phyloP scores from a whole-genome alignment of 805 yeast genomes.

The Wickerhamomyces kurtzmanii region DNA sequence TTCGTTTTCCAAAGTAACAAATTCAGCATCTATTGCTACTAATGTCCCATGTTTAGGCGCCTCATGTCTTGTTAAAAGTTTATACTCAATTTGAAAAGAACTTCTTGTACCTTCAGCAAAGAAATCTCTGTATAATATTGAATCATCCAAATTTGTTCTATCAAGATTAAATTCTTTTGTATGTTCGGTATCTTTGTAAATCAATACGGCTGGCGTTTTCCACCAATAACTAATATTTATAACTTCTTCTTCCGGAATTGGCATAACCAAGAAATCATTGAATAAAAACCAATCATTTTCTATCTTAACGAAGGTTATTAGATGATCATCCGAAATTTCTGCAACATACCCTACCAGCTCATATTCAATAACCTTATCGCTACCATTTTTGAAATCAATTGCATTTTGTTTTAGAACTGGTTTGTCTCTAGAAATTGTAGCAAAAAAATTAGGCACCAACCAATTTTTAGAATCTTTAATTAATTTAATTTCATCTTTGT shows the following conservation, averaged over 20 bases:
- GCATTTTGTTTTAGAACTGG: constrained; percentile 23
- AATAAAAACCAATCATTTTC: constrained; percentile 63
- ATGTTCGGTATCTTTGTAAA: constrained; percentile 47
- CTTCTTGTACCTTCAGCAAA: constrained; percentile 62
- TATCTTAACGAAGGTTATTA: constrained; percentile 49
- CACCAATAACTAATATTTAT: constrained; percentile 62
- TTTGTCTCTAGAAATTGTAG: constrained; percentile 26
- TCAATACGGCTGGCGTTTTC: constrained; percentile 72
- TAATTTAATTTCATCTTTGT: constrained; percentile 42
- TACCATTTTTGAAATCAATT: constrained; percentile 17
- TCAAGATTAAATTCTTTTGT: constrained; percentile 32
- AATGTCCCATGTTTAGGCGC: constrained; percentile 69
- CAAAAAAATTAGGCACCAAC: constrained; percentile 55
- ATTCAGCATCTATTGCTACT: constrained; percentile 95
- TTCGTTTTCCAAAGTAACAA: constrained; percentile 75
- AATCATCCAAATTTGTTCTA: constrained; percentile 40
- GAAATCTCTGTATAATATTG: constrained; percentile 64
- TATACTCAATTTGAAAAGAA: constrained; percentile 50
- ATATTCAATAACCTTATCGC: constrained; percentile 30
- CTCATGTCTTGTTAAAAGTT: constrained; percentile 54
- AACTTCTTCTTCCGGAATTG: constrained; percentile 68
- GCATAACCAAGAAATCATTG: constrained; percentile 83
- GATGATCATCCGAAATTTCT: constrained; percentile 45
- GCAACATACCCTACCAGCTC: constrained; percentile 65
- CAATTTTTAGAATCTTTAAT: constrained; percentile 43